These are phyloP conservation scores for Baudoinia panamericana DNA, from an alignment of 495 filamentous ascomycete genomes.

Conservation along the genomic window DNA sequence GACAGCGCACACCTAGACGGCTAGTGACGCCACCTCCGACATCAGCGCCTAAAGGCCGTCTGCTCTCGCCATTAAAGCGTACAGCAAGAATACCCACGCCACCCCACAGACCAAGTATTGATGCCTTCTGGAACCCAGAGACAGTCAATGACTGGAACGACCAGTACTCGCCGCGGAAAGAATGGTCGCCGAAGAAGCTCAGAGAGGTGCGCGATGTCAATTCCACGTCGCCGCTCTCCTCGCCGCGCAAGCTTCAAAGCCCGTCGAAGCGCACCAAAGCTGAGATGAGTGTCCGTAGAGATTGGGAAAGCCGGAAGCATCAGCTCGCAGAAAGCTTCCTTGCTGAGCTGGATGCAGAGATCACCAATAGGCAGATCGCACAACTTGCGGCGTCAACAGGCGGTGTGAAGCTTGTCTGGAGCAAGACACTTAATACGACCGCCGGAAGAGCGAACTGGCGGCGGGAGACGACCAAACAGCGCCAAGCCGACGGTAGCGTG, in stretches of 20 bases:
- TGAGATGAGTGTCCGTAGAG: conserved; percentile 38
- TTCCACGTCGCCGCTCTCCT: conserved; percentile 16
- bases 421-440: conserved; percentile 69
- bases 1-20: conserved; percentile 9
- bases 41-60: conserved; percentile 33
- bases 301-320: conserved; percentile 55
- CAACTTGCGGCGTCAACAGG: conserved; percentile 50
- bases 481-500: conserved; percentile 20
- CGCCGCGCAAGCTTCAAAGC: conserved; percentile 32
- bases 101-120: conserved; percentile 52
- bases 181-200: conserved; percentile 31
- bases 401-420: conserved; percentile 71
- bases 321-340: conserved; percentile 57
- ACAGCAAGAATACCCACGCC: conserved; percentile 38
- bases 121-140: conserved; percentile 70
- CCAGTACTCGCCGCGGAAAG: conserved; percentile 51
- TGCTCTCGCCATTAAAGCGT: conserved; percentile 43
- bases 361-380: conserved; percentile 50
- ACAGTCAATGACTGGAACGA: conserved; percentile 73
- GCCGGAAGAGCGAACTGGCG: conserved; percentile 81
- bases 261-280: conserved; percentile 27
- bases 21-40: conserved; percentile 30
- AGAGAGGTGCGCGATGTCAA: conserved; percentile 4
- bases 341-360: conserved; percentile 51
- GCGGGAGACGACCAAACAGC: conserved; percentile 39